Percentiles rank a stretch among this genome's conserved stretches.
These are phyloP conservation scores for Pythium scleroteichum DNA, from an alignment of 352 stramenopile species.

Conservation along the genomic window DNA sequence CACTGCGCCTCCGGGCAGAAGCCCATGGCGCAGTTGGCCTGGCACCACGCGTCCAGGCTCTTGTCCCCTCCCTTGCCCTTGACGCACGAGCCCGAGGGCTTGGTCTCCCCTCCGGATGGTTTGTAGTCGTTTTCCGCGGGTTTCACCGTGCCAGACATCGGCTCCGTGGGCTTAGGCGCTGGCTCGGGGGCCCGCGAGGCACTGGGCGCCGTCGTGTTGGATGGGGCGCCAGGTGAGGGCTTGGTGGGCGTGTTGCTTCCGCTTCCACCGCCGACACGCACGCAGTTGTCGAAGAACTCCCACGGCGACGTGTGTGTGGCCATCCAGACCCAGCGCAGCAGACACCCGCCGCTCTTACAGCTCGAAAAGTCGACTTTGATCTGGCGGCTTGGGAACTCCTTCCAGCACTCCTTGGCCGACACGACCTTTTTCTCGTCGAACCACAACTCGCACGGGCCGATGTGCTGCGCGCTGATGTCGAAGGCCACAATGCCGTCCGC, in stretches of 20 bases:
- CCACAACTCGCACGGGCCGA: constrained; percentile 51
- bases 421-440: constrained; percentile 33
- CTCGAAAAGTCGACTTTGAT: constrained; percentile 40
- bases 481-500: constrained; percentile 28
- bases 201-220: constrained; percentile 5
- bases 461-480: constrained; percentile 36
- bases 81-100: constrained; percentile 14
- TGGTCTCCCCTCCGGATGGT: background rate
- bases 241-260: background rate
- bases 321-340: constrained; percentile 49
- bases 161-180: background rate
- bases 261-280: constrained; percentile 22
- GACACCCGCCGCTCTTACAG: constrained; percentile 31
- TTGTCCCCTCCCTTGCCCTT: constrained; percentile 19
- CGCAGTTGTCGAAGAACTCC: constrained; percentile 53
- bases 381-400: constrained; percentile 30
- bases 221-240: background rate
- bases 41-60: constrained; percentile 32
- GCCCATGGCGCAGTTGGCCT: constrained; percentile 27
- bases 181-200: too few species aligned
- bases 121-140: background rate
- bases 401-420: constrained; percentile 38
- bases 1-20: constrained; percentile 35
- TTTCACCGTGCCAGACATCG: background rate
- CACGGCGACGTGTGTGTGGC: constrained; percentile 44